Base-by-base conservation (phyloP, 306 rosid genomes). In the Cajanus cajan region DNA sequence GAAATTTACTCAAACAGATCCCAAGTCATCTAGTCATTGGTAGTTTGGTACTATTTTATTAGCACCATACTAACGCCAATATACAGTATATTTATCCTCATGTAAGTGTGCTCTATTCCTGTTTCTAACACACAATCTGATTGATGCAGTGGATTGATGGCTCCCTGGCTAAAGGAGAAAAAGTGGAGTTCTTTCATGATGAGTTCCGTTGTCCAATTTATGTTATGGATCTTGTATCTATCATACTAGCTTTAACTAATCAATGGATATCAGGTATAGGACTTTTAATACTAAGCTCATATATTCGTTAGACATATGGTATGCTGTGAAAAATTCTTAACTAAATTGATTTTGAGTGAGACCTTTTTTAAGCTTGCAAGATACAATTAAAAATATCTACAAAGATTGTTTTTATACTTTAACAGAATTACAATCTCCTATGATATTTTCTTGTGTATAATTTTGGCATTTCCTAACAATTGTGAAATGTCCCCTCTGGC, bases 191-290 rank as follows among this genome's bases (percentile, higher is more conserved):
- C 87, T 95, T 92, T 78, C 90, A 91, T 34, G 96, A 95, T 24
- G 97, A 95, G 84, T 95, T 91, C 57, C 91, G 97, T 21, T 95
- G 97, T 82, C 98, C 98, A 12, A 85, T 92, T 51, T 92, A 87
- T 85, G 97, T 95, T 58, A 90, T 86, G 87, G 98, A 95, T 78
- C 92, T 92, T 2, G 89, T 92, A 50, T 63, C 82, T 68, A 51
- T 87, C 77, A 82, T 92, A 44, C 77, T 87, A 66, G 87, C 90
- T 72, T 68, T 95, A 83, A 86, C 93, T 19, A 88, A 73, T 73
- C 87, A 82, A 78, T 88, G 91, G 94, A 82, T 90, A 72, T 87
- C 98, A 78, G 98, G 97, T 95, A 87, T 52, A 74, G 8, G 73
- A 59, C 21, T 78, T 73, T 34, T 21, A 71, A 34, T 21, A 6